A percentile compares a stretch with the other conserved stretches of the same genome.
phyloP scores from a whole-genome alignment of 2,329 filamentous ascomycete species.

The Penicillium capsulatum region DNA sequence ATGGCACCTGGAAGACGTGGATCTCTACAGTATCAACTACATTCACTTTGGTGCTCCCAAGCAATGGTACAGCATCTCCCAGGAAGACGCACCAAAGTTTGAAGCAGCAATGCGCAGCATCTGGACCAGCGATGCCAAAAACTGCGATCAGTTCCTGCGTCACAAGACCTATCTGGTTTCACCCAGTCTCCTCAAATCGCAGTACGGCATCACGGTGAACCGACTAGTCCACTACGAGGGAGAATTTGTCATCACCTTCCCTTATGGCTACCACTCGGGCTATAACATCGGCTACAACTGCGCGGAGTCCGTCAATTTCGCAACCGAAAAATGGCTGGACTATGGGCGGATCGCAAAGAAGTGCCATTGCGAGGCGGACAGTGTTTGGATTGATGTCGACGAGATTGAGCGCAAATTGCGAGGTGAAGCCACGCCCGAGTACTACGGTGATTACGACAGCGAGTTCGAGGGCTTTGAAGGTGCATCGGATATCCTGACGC shows the following conservation, averaged over 20 bases:
- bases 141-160: slow-evolving; percentile 90
- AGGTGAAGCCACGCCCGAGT: slow-evolving; percentile 65
- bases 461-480: slow-evolving; percentile 61
- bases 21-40: slow-evolving; percentile 99
- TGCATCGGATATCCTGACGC: slow-evolving; percentile 69
- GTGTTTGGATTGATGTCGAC: slow-evolving; percentile 95
- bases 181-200: slow-evolving; percentile 75
- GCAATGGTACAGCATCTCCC: slow-evolving; percentile 99
- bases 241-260: slow-evolving; percentile 97
- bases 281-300: slow-evolving; percentile 99
- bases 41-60: slow-evolving; percentile 98
- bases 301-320: slow-evolving; percentile 97
- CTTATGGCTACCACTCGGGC: slow-evolving; percentile 96
- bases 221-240: slow-evolving; percentile 92
- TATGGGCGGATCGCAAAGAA: slow-evolving; percentile 95
- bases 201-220: slow-evolving; percentile 95
- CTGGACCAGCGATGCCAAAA: slow-evolving; percentile 92
- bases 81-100: slow-evolving; percentile 86
- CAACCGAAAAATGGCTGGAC: slow-evolving; percentile 88
- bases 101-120: slow-evolving; percentile 81
- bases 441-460: slow-evolving; percentile 53
- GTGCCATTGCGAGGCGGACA: slow-evolving; percentile 94
- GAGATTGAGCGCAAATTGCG: slow-evolving; percentile 93
- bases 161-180: slow-evolving; percentile 98
- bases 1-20: slow-evolving; percentile 97